A percentile compares a stretch with the other conserved stretches of the same genome.
Conservation (phyloP, 1,284 basidiomycete species). For the Takashimella koratensis region DNA sequence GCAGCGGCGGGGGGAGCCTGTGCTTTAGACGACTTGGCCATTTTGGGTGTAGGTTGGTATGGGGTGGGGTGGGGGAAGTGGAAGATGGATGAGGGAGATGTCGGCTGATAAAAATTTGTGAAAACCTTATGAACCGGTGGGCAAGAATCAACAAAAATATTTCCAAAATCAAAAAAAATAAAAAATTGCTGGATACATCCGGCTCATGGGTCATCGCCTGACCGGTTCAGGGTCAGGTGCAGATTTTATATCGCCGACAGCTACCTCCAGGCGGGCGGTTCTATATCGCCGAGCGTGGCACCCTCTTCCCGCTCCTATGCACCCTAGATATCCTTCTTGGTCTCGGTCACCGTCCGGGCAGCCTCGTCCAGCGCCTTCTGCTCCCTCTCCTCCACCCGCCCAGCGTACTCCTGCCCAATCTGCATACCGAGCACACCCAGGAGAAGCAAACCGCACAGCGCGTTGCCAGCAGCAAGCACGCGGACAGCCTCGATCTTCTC, state of each 20-base stretch:
- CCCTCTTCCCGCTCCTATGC: neutral
- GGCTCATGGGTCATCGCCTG: no score
- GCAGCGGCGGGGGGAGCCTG: conserved; percentile 12
- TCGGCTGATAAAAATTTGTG: neutral
- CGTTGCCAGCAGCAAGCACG: conserved; percentile 75
- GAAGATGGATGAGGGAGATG: conserved; percentile 5
- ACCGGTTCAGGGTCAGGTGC: neutral
- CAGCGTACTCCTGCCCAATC: conserved; percentile 81
- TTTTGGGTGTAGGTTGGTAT: conserved; percentile 24
- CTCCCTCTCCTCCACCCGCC: conserved; percentile 62
- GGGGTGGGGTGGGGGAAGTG: conserved; percentile 3
- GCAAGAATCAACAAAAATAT: neutral
- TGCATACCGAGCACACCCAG: conserved; percentile 52
- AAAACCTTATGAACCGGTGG: neutral
- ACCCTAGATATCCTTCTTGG: conserved; percentile 37
- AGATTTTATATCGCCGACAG: no score
- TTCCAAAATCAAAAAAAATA: conserved; percentile 1
- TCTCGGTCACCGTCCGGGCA: conserved; percentile 16
- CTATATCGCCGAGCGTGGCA: no score
- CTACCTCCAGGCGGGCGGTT: no score
- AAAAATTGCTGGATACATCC: neutral
- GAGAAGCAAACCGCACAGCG: conserved; percentile 67
- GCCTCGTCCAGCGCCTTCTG: conserved; percentile 53
- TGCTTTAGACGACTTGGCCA: conserved; percentile 52
- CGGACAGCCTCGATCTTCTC: conserved; percentile 73